Evolutionary conservation across 2,329 filamentous ascomycete species (phyloP).

Genomic region (Ophiostoma australiae): DNA sequence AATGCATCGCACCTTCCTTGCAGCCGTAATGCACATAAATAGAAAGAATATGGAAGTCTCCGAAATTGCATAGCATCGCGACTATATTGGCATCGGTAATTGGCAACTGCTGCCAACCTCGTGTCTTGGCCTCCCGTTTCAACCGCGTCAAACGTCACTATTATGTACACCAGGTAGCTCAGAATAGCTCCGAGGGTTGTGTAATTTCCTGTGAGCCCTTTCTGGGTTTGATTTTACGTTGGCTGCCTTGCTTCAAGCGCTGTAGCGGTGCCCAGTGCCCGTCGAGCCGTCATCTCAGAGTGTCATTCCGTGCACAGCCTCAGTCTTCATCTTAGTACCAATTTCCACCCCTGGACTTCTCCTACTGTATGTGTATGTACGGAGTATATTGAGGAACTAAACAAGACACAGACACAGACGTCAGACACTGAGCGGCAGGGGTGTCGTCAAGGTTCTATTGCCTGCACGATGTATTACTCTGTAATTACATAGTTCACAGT

Average conservation of each 20-base stretch:
- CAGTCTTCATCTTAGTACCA: slow-evolving; percentile 14
- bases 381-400: not conserved
- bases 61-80: slow-evolving; percentile 5
- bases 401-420: not conserved
- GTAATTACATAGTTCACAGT: too few species aligned
- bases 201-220: not conserved
- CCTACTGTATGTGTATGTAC: too few species aligned
- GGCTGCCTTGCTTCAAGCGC: not conserved
- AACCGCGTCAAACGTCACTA: too few species aligned
- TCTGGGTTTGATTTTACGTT: not conserved
- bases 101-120: not conserved
- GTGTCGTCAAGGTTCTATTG: not conserved
- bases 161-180: too few species aligned
- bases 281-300: not conserved
- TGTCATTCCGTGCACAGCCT: slow-evolving; percentile 12
- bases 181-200: not conserved
- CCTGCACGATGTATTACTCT: too few species aligned
- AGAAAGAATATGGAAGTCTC: not conserved
- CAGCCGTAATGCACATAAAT: not conserved
- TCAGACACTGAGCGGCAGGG: not conserved
- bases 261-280: not conserved
- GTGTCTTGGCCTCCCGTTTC: not conserved
- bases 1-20: not conserved
- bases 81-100: not conserved
- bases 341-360: not conserved